Evolutionary conservation across 2,329 filamentous ascomycete genomes (phyloP), one percentile per base, ranked within the genome.

Genomic region (Monascus ruber): DNA sequence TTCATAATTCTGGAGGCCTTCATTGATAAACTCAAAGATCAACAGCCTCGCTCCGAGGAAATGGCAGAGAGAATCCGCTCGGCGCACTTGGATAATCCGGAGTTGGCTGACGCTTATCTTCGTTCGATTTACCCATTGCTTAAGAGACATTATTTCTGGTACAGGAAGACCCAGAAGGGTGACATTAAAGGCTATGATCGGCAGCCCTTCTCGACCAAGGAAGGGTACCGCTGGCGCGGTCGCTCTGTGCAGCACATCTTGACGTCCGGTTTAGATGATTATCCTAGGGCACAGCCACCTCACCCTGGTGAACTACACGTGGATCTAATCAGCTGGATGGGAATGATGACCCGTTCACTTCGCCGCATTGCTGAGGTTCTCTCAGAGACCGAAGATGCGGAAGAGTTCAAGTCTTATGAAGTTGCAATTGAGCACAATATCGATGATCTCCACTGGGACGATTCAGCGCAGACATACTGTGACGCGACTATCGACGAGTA

Each of bases 271-370:
- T 76, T 98, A 2, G 91, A 98, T 54, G 91, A 98, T 65, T 98
- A 96, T 58, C 91, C 91, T 36, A 85, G 91, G 36, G 75, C 91
- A 6, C 85, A 94, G 62, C 88, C 91, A 9, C 91, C 91, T 25
- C 88, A 95, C 60, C 89, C 91, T 0, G 89, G 86, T 53, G 91
- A 98, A 75, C 74, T 98, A 36, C 89, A 98, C 60, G 81, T 93
- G 26, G 91, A 98, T 63, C 72, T 96, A 39, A 83, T 98, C 60
- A 85, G 85, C 38, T 98, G 91, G 91, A 83, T 98, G 65, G 91
- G 89, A n/a, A 77, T 95, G 68, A 94, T 95, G 85, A 82, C 85
- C 32, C 79, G 82, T 47, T 82, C 83, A n/a, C 76, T 98, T 39
- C 74, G 79, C 52, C 84, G 82, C 49, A 84, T 95, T 50, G 85